Percentiles rank a stretch among this genome's conserved stretches.
Evolutionary conservation across 2,329 filamentous ascomycete species (phyloP).

Genomic region (Stachybotrys elegans): DNA sequence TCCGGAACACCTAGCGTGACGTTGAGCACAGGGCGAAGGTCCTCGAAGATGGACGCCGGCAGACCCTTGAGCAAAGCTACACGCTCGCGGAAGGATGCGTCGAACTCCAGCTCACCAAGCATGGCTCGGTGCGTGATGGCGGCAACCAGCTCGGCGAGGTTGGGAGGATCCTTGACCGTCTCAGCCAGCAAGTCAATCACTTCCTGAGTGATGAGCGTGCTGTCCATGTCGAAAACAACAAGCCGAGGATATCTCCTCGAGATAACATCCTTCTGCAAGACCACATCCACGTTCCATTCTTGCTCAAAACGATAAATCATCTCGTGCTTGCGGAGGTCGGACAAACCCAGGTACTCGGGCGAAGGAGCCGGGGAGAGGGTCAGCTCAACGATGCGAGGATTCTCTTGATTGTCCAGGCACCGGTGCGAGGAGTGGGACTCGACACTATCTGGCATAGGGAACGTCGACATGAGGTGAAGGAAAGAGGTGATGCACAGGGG

Average conservation of each 20-base stretch:
- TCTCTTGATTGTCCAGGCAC: constrained; percentile 55
- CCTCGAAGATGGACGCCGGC: constrained; percentile 70
- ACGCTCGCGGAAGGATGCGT: constrained; percentile 73
- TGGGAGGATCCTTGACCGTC: constrained; percentile 61
- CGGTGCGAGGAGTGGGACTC: constrained; percentile 57
- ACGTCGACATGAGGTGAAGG: constrained; percentile 59
- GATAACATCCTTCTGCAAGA: constrained; percentile 67
- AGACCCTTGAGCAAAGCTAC: constrained; percentile 79
- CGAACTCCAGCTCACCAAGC: constrained; percentile 93
- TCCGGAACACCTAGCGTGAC: constrained; percentile 77
- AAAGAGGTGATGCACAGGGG: constrained; percentile 62
- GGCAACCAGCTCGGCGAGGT: constrained; percentile 76
- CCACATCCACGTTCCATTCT: constrained; percentile 84
- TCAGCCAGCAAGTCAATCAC: constrained; percentile 94
- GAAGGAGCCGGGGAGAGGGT: constrained; percentile 57
- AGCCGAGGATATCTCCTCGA: constrained; percentile 77
- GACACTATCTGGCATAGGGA: constrained; percentile 49
- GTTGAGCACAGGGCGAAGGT: constrained; percentile 68
- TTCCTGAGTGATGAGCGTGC: constrained; percentile 93
- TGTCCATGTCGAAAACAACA: constrained; percentile 98
- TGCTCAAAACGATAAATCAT: constrained; percentile 78
- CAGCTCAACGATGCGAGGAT: constrained; percentile 62
- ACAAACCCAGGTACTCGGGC: constrained; percentile 58
- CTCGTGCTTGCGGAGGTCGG: constrained; percentile 73
- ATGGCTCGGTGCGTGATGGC: constrained; percentile 91